These are phyloP conservation scores for Benincasa hispida DNA, from an alignment of 306 rosid species.

Conservation along the genomic window DNA sequence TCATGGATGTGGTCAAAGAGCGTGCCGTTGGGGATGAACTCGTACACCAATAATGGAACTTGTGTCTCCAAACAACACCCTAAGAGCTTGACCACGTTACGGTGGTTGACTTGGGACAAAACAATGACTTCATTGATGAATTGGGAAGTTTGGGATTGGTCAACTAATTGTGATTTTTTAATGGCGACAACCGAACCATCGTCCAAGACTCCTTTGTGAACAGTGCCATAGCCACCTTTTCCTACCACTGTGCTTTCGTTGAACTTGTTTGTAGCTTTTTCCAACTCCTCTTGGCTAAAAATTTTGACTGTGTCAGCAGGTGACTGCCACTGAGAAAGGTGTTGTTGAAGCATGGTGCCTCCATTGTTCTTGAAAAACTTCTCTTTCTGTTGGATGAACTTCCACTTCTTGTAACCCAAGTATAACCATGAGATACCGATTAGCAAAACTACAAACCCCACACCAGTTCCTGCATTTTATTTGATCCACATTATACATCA, in stretches of 20 bases:
- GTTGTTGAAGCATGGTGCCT: neutral
- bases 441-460: neutral
- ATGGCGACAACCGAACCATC: conserved; percentile 13
- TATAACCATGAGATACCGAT: neutral
- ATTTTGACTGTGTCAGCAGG: neutral
- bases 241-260: conserved; percentile 19
- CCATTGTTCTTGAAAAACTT: neutral
- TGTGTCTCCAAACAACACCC: conserved; percentile 38
- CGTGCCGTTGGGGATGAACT: conserved; percentile 29
- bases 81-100: conserved; percentile 31
- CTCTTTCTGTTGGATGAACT: neutral
- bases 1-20: conserved; percentile 20
- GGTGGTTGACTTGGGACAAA: conserved; percentile 34
- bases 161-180: conserved; percentile 23
- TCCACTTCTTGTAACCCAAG: neutral
- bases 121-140: conserved; percentile 36
- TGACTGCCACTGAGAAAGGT: neutral
- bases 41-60: conserved; percentile 36
- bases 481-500: neutral
- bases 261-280: conserved; percentile 26
- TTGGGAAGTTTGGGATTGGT: conserved; percentile 20
- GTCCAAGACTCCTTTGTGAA: conserved; percentile 16
- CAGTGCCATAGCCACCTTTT: conserved; percentile 25
- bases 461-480: conserved; percentile 5
- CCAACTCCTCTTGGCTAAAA: conserved; percentile 11